Evolutionary conservation across 768 basidiomycete genomes (phyloP), one percentile per base, ranked within the genome.

Genomic region (Mycena galericulata): DNA sequence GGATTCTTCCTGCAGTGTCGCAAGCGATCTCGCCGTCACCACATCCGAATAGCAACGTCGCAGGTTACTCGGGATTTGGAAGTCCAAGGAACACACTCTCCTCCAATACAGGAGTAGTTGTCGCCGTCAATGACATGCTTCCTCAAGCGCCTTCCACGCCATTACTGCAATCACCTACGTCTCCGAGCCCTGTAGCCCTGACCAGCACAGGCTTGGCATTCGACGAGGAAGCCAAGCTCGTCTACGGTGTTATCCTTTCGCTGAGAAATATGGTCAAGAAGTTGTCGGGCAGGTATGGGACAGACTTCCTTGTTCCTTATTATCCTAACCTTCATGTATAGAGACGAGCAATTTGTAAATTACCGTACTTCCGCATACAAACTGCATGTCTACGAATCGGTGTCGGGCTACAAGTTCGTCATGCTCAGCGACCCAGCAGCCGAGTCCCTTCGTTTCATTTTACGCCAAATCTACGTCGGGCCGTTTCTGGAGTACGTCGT

Each of bases 161-260:
- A 11, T 79, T 82, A 29, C 66, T 81, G 27, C 81, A 81, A 73
- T 73, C 79, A 4, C 70, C 70, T 12, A 47, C 66, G n/a, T 75
- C 82, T 20, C 74, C 78, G 0, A 73, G 78, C 27, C 72, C 82
- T n/a, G 40, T 75, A 34, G 68, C 75, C 27, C 70, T 76, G 30
- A 81, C 85, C 12, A 87, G 82, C 68, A 84, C 88, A 4, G 89
- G 87, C 20, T 82, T 99, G 22, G 85, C 97, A 8, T 99, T 99
- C 73, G 98, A 99, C 75, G 98, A 99, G 78, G 97, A 99, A 79
- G 92, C 92, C 1, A 99, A 99, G 77, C 87, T 99, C 68, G 97
- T 99, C 0, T 99, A 99, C 77, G 98, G 98, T 62, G 94, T 99
- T 60, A 85, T 99, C 17, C 83, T 98, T 46, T 96, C 95, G 9